Base-by-base conservation (phyloP, 148 eudicot genomes). In the Amaranthus hypochondriacus region DNA sequence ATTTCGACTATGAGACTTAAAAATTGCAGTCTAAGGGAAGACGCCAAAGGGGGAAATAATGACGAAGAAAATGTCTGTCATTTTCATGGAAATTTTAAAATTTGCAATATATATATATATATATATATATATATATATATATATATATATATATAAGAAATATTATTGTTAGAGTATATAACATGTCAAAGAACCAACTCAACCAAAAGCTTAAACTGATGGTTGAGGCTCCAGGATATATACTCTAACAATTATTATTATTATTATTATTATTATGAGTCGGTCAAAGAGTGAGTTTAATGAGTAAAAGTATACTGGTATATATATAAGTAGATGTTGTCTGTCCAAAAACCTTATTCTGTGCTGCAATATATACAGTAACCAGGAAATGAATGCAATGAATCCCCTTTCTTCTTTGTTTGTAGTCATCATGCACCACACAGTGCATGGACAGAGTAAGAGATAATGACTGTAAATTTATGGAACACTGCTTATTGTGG, bases 41-140 rank as follows among this genome's bases (percentile, higher is more conserved):
- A 67, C 77, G 85, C 87, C 87, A 81, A 86, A 60, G 71, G 39
- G 66, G 78, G 70, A 79, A 81, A 80, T 81, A 59, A 81, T 79
- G 77, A 75, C 76, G 65, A 80, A 75, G 70, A 74, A 75, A 77
- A 81, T 77, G 83, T 75, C 66, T 75, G 89, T 83, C 87, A 72
- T 72, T 81, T 73, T 78, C 85, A 75, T 43, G 48, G 28, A 46
- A 48, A 21, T 50, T 28, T 28, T 28, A 28, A 28, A 28, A 28
- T 28, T 28, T 28, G 39, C 39, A 57, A 58, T 46, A 56, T 43
- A 61, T 15, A 11, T 66, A 18, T 18, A 18, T 18, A 18, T 18
- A 9, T 6, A 62, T 59, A 54, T n/a, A n/a, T n/a, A n/a, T n/a
- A n/a, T n/a, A n/a, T n/a, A n/a, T n/a, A n/a, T n/a, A n/a, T n/a